Evolutionary conservation across 306 rosid genomes (phyloP).

Genomic region (Amphicarpaea edgeworthii): DNA sequence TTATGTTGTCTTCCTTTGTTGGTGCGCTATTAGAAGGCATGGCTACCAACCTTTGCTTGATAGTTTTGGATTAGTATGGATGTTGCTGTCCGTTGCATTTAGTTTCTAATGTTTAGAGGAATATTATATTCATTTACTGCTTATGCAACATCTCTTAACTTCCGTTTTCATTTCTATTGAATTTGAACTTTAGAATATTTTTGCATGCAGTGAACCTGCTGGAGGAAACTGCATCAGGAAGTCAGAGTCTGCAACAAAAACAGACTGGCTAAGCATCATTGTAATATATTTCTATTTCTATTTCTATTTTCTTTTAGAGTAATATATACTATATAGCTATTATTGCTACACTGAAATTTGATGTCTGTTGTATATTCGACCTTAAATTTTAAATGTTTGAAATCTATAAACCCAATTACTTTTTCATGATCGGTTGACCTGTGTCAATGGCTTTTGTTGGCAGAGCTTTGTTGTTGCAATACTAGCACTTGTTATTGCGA

Average conservation of each 20-base stretch:
- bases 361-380: constrained; percentile 14
- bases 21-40: constrained; percentile 98
- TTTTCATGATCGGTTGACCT: constrained; percentile 22
- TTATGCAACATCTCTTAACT: constrained; percentile 31
- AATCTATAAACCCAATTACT: constrained; percentile 9
- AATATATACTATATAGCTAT: constrained; percentile 15
- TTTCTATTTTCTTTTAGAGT: neutral
- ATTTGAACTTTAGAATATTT: constrained; percentile 32
- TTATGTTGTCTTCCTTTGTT: constrained; percentile 92
- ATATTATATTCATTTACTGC: constrained; percentile 8
- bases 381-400: constrained; percentile 16
- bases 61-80: constrained; percentile 25
- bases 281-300: constrained; percentile 55
- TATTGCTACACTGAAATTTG: constrained; percentile 29
- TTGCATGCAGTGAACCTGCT: constrained; percentile 76
- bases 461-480: constrained; percentile 96
- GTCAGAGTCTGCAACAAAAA: constrained; percentile 61
- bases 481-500: constrained; percentile 86
- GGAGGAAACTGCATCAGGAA: constrained; percentile 83
- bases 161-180: constrained; percentile 29
- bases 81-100: constrained; percentile 19
- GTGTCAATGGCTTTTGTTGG: constrained; percentile 45
- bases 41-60: constrained; percentile 35
- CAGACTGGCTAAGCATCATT: constrained; percentile 95
- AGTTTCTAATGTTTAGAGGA: constrained; percentile 28